Percentiles rank a stretch among this genome's conserved stretches.
phyloP scores from a whole-genome alignment of 2,329 filamentous ascomycete genomes.

The Trichoderma afroharzianum region DNA sequence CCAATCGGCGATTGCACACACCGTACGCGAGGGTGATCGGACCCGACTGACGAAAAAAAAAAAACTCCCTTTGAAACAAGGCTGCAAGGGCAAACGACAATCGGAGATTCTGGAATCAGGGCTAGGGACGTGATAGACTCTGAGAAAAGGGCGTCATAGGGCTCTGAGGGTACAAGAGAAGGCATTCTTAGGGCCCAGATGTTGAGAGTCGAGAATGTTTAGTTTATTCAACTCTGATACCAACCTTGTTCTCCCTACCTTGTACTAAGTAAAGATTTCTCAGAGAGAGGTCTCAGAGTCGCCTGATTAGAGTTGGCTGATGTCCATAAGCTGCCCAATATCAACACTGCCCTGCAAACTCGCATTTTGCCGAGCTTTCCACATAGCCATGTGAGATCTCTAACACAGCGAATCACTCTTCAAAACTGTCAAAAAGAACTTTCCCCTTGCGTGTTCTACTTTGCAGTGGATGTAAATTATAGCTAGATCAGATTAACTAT shows the following conservation, averaged over 20 bases:
- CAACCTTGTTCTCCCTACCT: background rate
- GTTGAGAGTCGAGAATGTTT: background rate
- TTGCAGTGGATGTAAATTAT: background rate
- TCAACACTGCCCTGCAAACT: background rate
- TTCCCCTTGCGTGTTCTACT: background rate
- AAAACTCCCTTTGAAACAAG: background rate
- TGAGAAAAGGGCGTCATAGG: background rate
- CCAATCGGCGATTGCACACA: background rate
- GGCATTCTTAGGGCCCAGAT: background rate
- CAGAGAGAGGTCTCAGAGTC: background rate
- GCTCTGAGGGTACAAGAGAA: background rate
- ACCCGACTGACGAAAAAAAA: background rate
- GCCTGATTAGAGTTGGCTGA: background rate
- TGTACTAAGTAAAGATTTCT: background rate
- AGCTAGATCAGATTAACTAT: background rate
- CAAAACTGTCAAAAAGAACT: background rate
- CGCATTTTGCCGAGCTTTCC: background rate
- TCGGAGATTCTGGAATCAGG: background rate
- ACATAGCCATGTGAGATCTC: background rate
- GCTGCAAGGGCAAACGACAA: background rate
- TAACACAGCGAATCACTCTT: background rate
- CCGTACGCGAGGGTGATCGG: background rate
- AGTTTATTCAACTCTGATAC: background rate
- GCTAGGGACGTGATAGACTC: background rate
- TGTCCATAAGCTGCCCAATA: background rate